Percentiles rank a stretch among this genome's conserved stretches.
phyloP scores from a whole-genome alignment of 179 eudicot genomes.

The Corrigiola litoralis region DNA sequence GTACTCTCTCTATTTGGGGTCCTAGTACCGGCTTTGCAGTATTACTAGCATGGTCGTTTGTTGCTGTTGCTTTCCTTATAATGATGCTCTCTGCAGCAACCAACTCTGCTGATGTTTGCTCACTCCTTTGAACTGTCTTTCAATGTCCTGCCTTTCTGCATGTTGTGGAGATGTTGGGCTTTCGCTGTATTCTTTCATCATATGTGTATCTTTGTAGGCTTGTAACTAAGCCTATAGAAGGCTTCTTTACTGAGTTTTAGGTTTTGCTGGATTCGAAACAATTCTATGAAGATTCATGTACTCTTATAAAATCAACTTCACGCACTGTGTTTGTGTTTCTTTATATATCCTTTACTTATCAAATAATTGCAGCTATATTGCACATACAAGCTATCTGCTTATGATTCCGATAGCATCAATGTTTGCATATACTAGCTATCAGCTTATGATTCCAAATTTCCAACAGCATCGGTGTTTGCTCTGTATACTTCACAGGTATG shows the following conservation, averaged over 20 bases:
- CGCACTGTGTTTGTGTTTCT: background rate
- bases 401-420: background rate
- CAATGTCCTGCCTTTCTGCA: background rate
- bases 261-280: no score
- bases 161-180: background rate
- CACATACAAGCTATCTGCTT: background rate
- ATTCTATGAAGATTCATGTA: no score
- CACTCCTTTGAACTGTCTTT: no score
- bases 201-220: background rate
- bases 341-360: background rate
- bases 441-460: no score
- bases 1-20: no score
- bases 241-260: background rate
- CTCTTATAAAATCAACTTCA: no score
- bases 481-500: constrained; percentile 47
- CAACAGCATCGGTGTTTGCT: no score
- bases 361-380: background rate
- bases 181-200: background rate
- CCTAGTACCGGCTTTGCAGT: no score
- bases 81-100: background rate
- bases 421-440: background rate
- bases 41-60: background rate
- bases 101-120: background rate
- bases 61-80: background rate
- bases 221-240: background rate